Evolutionary conservation across 2,329 filamentous ascomycete genomes (phyloP), one percentile per base, ranked within the genome.

Genomic region (Alternaria gansuensis): DNA sequence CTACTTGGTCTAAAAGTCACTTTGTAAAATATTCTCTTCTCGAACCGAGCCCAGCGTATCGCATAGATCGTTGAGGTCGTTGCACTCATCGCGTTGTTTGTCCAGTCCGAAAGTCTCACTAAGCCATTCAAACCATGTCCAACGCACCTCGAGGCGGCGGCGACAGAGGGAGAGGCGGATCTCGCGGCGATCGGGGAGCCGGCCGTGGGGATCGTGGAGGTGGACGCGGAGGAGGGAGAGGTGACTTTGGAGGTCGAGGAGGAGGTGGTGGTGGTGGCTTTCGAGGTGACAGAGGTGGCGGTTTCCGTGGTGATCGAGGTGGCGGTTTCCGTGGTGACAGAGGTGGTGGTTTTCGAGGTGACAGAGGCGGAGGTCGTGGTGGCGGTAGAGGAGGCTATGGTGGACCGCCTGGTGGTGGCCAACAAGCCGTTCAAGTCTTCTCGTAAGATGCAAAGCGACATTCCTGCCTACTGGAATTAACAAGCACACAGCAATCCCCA

Each of bases 341-440:
- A 24, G 54, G 52, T 21, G 52, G 52, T 13, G 53, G 45, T 6
- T 43, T 43, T 29, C 29, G 53, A 5, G 45, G 55, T 4, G 43
- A 43, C 6, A 45, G 54, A 45, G 54, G 54, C 14, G 53, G 53
- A 41, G 26, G 49, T 14, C 24, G 49, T 31, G 49, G 49, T 34
- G 44, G 44, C 13, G 49, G 49, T 14, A 17, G 49, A 31, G 21
- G 49, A 51, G 49, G 49, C 10, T 23, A 11, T 31, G n/a, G 41
- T 13, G 26, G 41, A 21, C 41, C 41, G 41, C 24, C 41, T 9
- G 24, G 23, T 8, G 24, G 54, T 57, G 58, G 62, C 29, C 54
- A 44, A 21, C 53, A 59, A 41, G 41, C 23, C 17, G 51, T 60
- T 24, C 48, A 63, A 36, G 52, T 61, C 5, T 67, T 65, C 31